A percentile compares a stretch with the other conserved stretches of the same genome.
phyloP scores from a whole-genome alignment of 306 rosid species.

The Trifolium pratense region DNA sequence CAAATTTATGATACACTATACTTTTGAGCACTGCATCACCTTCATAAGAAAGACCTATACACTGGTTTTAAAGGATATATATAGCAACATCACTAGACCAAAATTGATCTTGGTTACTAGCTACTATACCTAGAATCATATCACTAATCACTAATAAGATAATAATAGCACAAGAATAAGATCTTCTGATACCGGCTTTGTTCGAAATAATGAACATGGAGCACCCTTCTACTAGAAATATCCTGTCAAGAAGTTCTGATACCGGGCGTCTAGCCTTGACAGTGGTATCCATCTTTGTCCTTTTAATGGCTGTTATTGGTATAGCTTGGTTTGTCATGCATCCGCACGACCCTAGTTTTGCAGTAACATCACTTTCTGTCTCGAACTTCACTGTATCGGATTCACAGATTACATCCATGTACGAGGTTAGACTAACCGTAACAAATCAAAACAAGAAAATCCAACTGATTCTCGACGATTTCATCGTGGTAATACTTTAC shows the following conservation, averaged over 20 bases:
- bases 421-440: conserved; percentile 28
- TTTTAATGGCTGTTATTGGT: conserved; percentile 20
- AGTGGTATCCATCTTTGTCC: conserved; percentile 3
- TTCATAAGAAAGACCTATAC: not conserved
- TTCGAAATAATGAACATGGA: not conserved
- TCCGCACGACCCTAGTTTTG: conserved; percentile 31
- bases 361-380: conserved; percentile 37
- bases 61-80: conserved; percentile 12
- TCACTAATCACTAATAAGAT: not conserved
- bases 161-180: not conserved
- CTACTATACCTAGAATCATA: too few species aligned
- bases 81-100: not conserved
- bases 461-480: not conserved
- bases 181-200: too few species aligned
- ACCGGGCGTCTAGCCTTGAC: not conserved
- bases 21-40: not conserved
- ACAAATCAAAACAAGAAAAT: conserved; percentile 49
- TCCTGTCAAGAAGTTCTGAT: not conserved
- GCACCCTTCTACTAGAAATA: not conserved
- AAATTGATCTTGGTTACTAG: not conserved
- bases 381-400: conserved; percentile 43
- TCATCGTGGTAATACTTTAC: not conserved
- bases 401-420: conserved; percentile 22
- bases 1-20: not conserved
- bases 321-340: conserved; percentile 47